phyloP scores from a whole-genome alignment of 345 rosid species.

The Hibiscus syriacus region DNA sequence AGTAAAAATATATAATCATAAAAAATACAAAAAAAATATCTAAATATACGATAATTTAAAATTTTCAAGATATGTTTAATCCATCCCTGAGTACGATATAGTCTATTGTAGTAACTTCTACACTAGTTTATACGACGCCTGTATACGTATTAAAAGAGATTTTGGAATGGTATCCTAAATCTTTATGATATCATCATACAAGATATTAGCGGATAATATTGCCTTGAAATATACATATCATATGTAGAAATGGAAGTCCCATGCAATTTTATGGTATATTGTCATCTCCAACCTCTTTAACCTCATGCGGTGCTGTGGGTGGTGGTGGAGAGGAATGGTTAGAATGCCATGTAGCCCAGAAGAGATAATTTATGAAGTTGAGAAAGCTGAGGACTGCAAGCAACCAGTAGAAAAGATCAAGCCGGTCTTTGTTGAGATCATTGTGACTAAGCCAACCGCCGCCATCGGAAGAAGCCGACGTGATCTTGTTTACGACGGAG shows the following conservation, averaged over 20 bases:
- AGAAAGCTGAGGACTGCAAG: slow-evolving; percentile 70
- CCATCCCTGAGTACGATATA: no score
- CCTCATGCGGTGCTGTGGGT: slow-evolving; percentile 2
- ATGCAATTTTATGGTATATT: slow-evolving; percentile 15
- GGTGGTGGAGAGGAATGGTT: slow-evolving; percentile 15
- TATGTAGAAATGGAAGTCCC: background rate
- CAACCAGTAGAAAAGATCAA: slow-evolving; percentile 90
- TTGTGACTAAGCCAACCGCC: slow-evolving; percentile 90
- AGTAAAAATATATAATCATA: no score
- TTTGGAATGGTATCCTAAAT: background rate
- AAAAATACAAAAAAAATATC: no score
- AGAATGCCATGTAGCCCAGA: slow-evolving; percentile 73
- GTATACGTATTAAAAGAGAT: background rate
- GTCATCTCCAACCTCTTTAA: slow-evolving; percentile 21
- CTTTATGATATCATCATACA: background rate
- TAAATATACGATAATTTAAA: no score
- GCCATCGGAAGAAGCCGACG: slow-evolving; percentile 25
- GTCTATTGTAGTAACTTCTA: background rate
- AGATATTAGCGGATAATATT: background rate
- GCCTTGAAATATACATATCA: background rate
- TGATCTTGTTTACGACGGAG: slow-evolving; percentile 69
- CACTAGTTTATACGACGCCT: background rate
- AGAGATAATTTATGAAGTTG: slow-evolving; percentile 76
- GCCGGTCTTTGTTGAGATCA: slow-evolving; percentile 80
- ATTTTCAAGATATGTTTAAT: no score